Evolutionary conservation across 2,329 filamentous ascomycete genomes (phyloP).

Genomic region (Aspergillus novofumigatus): DNA sequence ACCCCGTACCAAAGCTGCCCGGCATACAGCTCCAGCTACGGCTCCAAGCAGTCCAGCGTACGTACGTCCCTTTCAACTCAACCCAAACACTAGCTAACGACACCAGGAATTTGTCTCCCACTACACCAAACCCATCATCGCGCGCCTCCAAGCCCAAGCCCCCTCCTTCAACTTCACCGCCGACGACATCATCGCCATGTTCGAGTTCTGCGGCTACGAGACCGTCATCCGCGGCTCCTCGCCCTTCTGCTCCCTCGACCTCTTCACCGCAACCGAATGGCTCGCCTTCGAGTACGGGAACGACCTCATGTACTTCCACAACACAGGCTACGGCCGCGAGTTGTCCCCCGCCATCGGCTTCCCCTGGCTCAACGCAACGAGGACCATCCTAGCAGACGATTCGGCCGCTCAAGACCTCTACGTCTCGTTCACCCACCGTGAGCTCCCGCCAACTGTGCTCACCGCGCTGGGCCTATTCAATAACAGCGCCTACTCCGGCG

Average conservation of each 20-base stretch:
- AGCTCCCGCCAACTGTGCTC: constrained; percentile 62
- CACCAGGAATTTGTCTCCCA: constrained; percentile 14
- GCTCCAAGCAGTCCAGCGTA: constrained; percentile 51
- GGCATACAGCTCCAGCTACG: constrained; percentile 56
- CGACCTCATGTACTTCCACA: constrained; percentile 62
- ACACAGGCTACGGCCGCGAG: constrained; percentile 60
- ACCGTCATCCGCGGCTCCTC: constrained; percentile 60
- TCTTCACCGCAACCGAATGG: constrained; percentile 61
- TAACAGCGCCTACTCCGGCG: constrained; percentile 55
- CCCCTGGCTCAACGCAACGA: constrained; percentile 63
- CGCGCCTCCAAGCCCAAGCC: constrained; percentile 51
- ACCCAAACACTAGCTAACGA: background rate
- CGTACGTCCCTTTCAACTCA: constrained; percentile 43
- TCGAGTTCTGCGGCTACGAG: constrained; percentile 64
- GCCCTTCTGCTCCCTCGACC: constrained; percentile 56
- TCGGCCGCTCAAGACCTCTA: constrained; percentile 55
- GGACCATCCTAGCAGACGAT: constrained; percentile 45
- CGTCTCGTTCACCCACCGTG: constrained; percentile 65
- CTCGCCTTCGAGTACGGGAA: constrained; percentile 63
- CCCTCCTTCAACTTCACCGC: constrained; percentile 60
- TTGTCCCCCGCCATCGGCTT: constrained; percentile 58
- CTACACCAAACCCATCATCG: constrained; percentile 60
- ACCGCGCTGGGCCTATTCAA: constrained; percentile 68
- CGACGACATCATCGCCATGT: constrained; percentile 61
- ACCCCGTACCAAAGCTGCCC: constrained; percentile 64